phyloP scores from a whole-genome alignment of 2,329 filamentous ascomycete genomes.

The Cladosporium sp. region DNA sequence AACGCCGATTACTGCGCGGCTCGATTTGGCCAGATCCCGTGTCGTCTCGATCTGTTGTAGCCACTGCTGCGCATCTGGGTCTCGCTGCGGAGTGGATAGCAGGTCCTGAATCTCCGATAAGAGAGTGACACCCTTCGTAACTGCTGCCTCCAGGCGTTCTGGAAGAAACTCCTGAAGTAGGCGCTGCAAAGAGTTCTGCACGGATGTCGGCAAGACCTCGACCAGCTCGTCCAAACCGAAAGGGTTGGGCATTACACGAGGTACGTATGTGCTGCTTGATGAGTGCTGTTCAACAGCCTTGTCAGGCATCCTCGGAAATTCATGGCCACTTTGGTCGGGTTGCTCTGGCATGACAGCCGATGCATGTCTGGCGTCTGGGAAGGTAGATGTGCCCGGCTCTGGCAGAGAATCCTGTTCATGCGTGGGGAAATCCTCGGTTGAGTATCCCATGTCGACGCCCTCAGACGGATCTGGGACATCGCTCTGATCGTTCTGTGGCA shows the following conservation, averaged over 20 bases:
- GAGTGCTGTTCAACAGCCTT: not conserved
- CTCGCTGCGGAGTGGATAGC: constrained; percentile 33
- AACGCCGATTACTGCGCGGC: constrained; percentile 57
- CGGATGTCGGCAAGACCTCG: not conserved
- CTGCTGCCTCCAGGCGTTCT: constrained; percentile 44
- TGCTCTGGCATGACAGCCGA: not conserved
- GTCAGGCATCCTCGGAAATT: not conserved
- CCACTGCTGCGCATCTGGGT: constrained; percentile 44
- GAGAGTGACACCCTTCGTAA: constrained; percentile 42
- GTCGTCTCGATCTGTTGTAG: constrained; percentile 46
- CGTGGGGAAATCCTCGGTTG: not conserved
- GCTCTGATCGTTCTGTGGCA: not conserved
- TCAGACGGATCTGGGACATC: not conserved
- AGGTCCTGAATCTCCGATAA: constrained; percentile 39
- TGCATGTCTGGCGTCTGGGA: constrained; percentile 16
- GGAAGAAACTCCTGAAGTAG: constrained; percentile 39
- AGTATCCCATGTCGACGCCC: not conserved
- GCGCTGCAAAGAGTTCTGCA: constrained; percentile 32
- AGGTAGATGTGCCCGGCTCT: not conserved
- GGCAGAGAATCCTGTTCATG: not conserved
- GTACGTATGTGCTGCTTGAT: not conserved
- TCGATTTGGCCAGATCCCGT: constrained; percentile 41
- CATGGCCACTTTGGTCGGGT: not conserved
- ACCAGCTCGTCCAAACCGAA: not conserved
- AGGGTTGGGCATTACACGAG: not conserved